phyloP scores from a whole-genome alignment of 2,329 filamentous ascomycete species.

The Ploettnerulaceae sp. region DNA sequence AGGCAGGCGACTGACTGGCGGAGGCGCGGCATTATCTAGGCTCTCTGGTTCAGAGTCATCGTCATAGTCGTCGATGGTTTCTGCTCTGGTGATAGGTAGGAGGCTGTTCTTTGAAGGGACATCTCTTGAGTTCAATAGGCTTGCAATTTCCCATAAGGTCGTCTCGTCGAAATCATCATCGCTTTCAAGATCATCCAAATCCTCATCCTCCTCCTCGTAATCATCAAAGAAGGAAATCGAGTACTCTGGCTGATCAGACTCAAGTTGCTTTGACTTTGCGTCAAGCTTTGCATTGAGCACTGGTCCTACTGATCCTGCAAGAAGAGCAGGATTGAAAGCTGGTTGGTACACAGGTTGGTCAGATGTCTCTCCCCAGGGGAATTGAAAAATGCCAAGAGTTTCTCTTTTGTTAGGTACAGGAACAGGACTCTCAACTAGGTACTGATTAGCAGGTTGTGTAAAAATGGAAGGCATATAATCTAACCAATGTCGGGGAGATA shows the following conservation, averaged over 20 bases:
- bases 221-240: slow-evolving; percentile 53
- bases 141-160: slow-evolving; percentile 61
- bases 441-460: slow-evolving; percentile 15
- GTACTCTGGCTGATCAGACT: slow-evolving; percentile 25
- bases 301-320: slow-evolving; percentile 20
- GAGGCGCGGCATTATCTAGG: slow-evolving; percentile 5
- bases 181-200: slow-evolving; percentile 29
- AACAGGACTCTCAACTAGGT: slow-evolving; percentile 50
- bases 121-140: slow-evolving; percentile 47
- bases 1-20: slow-evolving; percentile 15
- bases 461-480: slow-evolving; percentile 3
- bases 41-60: slow-evolving; percentile 20
- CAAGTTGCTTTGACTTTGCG: slow-evolving; percentile 26
- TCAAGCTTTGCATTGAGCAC: slow-evolving; percentile 24
- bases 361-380: slow-evolving; percentile 61
- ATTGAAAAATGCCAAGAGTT: slow-evolving; percentile 60
- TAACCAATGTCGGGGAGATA: slow-evolving; percentile 53
- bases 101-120: slow-evolving; percentile 50
- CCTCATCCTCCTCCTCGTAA: slow-evolving; percentile 46
- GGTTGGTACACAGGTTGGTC: slow-evolving; percentile 46
- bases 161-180: slow-evolving; percentile 49
- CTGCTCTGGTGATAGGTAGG: slow-evolving; percentile 33
- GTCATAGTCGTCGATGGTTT: slow-evolving; percentile 25
- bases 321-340: slow-evolving; percentile 30
- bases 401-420: slow-evolving; percentile 53